These are phyloP conservation scores for Kwoniella mangroviensis DNA, from an alignment of 768 basidiomycete species.

Conservation along the genomic window DNA sequence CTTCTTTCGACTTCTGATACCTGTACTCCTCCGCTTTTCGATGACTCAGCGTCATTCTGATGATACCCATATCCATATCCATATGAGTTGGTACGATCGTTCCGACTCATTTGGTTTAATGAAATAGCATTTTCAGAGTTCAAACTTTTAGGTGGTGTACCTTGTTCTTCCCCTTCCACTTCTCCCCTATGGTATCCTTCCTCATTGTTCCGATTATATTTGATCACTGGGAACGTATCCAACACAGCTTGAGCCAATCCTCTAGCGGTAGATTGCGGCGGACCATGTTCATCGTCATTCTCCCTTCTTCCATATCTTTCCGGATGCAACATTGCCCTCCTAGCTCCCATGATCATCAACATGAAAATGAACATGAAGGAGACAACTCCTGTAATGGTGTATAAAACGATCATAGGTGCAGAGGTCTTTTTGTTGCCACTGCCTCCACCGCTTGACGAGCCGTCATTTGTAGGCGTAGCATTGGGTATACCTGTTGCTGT, in stretches of 20 bases:
- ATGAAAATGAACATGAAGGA: conserved; percentile 82
- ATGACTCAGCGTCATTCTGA: conserved; percentile 17
- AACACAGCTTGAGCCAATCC: conserved; percentile 90
- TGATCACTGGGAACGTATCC: conserved; percentile 93
- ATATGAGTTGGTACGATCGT: not conserved
- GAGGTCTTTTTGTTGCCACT: conserved; percentile 61
- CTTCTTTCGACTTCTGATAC: conserved; percentile 7
- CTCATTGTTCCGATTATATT: conserved; percentile 62
- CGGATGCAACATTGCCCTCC: conserved; percentile 82
- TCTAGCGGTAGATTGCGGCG: conserved; percentile 67
- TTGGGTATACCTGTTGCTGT: conserved; percentile 50
- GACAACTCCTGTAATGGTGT: conserved; percentile 86
- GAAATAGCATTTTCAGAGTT: conserved; percentile 25
- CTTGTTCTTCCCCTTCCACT: conserved; percentile 12
- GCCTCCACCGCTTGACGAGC: conserved; percentile 10
- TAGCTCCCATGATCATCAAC: conserved; percentile 79
- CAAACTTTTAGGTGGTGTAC: conserved; percentile 25
- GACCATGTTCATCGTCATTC: conserved; percentile 61
- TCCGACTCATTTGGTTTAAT: not conserved
- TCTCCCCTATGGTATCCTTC: not conserved
- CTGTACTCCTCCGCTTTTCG: conserved; percentile 17
- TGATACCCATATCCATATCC: not conserved
- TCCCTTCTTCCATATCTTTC: conserved; percentile 80
- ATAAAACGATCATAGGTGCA: conserved; percentile 75
- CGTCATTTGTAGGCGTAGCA: conserved; percentile 30